These are phyloP conservation scores for Debaryomyces subglobosus DNA, from an alignment of 1,139 yeast species.

Conservation along the genomic window DNA sequence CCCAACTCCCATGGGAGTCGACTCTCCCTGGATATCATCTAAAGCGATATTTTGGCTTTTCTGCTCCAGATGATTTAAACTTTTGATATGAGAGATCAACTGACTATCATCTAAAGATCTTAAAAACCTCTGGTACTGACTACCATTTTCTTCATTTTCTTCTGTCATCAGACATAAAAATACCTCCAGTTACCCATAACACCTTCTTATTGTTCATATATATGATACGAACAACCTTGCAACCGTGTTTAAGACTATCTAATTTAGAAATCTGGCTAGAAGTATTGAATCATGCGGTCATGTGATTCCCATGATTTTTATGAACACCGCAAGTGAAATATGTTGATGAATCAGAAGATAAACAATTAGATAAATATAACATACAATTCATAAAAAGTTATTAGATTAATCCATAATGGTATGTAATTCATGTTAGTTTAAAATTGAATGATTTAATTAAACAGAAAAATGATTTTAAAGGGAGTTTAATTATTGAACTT, in stretches of 20 bases:
- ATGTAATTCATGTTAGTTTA: background rate
- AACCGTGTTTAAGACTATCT: background rate
- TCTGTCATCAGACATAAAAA: constrained; percentile 3
- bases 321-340: constrained; percentile 4
- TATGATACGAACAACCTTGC: background rate
- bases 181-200: background rate
- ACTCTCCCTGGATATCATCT: constrained; percentile 1
- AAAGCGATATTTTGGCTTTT: background rate
- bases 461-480: background rate
- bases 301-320: background rate
- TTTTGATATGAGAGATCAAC: constrained; percentile 33
- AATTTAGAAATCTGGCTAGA: background rate
- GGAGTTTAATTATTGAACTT: background rate
- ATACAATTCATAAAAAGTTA: background rate
- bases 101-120: constrained; percentile 37
- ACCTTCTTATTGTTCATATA: background rate
- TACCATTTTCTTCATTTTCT: constrained; percentile 4
- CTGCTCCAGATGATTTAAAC: constrained; percentile 25
- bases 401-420: constrained; percentile 3
- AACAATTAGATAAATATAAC: background rate
- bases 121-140: constrained; percentile 28
- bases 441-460: background rate
- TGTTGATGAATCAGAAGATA: constrained; percentile 1
- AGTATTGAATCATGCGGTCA: background rate
- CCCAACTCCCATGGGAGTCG: background rate